These are phyloP conservation scores for Talaromyces funiculosus DNA, from an alignment of 2,329 filamentous ascomycete genomes.

Conservation along the genomic window DNA sequence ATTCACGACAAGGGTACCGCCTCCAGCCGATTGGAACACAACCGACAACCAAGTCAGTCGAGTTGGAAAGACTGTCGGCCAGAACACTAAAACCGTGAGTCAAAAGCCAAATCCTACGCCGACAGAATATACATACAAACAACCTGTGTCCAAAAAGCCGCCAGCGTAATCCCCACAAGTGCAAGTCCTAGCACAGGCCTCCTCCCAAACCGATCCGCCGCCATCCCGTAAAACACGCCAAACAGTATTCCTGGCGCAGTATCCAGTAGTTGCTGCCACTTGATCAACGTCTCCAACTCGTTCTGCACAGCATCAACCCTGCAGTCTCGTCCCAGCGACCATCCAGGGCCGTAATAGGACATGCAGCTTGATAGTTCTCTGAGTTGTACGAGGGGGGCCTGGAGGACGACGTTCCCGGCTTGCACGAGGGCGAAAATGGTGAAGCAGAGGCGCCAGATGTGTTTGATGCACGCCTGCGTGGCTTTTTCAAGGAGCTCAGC, in stretches of 20 bases:
- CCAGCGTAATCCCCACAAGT: slow-evolving; percentile 11
- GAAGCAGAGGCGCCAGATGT: slow-evolving; percentile 13
- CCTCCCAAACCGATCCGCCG: slow-evolving; percentile 13
- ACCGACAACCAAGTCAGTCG: slow-evolving; percentile 15
- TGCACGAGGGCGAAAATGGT: slow-evolving; percentile 12
- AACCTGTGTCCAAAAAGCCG: slow-evolving; percentile 11
- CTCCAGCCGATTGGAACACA: slow-evolving; percentile 11
- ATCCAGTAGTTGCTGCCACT: slow-evolving; percentile 14
- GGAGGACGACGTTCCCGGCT: slow-evolving; percentile 11
- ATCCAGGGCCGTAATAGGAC: slow-evolving; percentile 12
- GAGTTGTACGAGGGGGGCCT: slow-evolving; percentile 11
- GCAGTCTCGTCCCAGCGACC: slow-evolving; percentile 14
- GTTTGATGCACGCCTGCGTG: neutral
- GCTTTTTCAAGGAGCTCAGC: slow-evolving; percentile 1
- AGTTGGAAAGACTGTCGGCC: slow-evolving; percentile 12
- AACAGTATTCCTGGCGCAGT: slow-evolving; percentile 13
- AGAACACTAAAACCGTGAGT: slow-evolving; percentile 7
- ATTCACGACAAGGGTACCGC: slow-evolving; percentile 11
- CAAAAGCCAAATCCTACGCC: neutral
- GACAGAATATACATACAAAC: slow-evolving; percentile 4
- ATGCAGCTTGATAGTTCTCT: slow-evolving; percentile 11
- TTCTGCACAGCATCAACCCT: slow-evolving; percentile 11
- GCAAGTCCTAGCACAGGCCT: slow-evolving; percentile 9
- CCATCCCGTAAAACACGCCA: slow-evolving; percentile 15
- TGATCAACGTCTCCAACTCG: slow-evolving; percentile 9